These are phyloP conservation scores for Quercus wislizeni DNA, from an alignment of 306 rosid species.

Conservation along the genomic window DNA sequence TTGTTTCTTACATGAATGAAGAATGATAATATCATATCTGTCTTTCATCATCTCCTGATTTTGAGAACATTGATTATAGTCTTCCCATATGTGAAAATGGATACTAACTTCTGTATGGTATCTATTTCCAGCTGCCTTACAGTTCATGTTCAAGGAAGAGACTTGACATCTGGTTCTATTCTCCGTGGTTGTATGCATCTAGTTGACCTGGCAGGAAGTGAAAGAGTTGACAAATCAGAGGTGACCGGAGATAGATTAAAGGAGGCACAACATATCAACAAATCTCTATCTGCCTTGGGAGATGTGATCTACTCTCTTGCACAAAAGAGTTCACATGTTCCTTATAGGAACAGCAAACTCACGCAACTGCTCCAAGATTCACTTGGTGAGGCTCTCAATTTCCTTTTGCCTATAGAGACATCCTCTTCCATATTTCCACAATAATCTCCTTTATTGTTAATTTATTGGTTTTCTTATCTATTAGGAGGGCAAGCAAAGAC, in stretches of 20 bases:
- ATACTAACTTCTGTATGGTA: conserved; percentile 19
- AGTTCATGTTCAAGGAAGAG: conserved; percentile 91
- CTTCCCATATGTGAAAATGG: background rate
- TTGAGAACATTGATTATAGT: background rate
- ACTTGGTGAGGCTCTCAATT: conserved; percentile 54
- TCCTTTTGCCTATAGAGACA: background rate
- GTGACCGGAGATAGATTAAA: conserved; percentile 91
- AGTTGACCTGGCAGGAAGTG: conserved; percentile 98
- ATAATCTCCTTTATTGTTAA: background rate
- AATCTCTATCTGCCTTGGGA: conserved; percentile 94
- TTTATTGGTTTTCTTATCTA: background rate
- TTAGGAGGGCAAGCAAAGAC: conserved; percentile 95
- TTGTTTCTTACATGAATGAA: background rate
- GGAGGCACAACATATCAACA: conserved; percentile 97
- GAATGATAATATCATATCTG: background rate
- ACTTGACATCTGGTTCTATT: conserved; percentile 59
- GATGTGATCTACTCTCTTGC: conserved; percentile 96
- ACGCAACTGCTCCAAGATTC: conserved; percentile 96
- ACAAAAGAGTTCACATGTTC: conserved; percentile 80
- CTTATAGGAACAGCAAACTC: conserved; percentile 93
- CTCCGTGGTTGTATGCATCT: conserved; percentile 90
- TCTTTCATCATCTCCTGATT: background rate
- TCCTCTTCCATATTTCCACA: background rate
- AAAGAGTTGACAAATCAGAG: conserved; percentile 92
- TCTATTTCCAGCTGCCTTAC: conserved; percentile 76